Base-by-base conservation (phyloP, 2,329 filamentous ascomycete genomes). In the Aspergillus melleus region DNA sequence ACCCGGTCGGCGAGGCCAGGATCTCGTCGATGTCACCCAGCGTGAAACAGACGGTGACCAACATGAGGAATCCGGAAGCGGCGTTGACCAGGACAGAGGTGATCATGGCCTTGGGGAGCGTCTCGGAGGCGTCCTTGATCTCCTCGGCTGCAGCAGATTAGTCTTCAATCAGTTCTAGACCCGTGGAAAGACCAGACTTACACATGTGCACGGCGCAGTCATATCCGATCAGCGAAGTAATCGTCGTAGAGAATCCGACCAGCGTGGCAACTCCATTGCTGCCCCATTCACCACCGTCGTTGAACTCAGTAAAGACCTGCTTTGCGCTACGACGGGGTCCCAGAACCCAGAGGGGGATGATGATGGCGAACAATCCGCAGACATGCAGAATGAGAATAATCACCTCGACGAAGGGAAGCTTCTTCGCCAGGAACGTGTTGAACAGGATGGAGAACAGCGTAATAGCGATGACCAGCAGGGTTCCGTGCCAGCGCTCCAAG, bases 121-220 rank as follows among this genome's bases (percentile, higher is more conserved):
- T 70, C 4, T 63, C 61, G 0, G 70, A 70, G 0, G 77, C 74
- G 51, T 78, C 68, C 32, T 68, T 66, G 20, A 79, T 70, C 61
- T 80, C 78, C 61, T 80, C 77, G 9, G 76, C 76, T 76, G 61
- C n/a, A n/a, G 19, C 42, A 54, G 4, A 26, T 61, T 53, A 54
- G 10, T 29, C 66, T 64, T 14, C 14, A 8, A 53, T 12, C 6
- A 54, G 26, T 44, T 20, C 16, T 2, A 22, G 20, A 16, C 44
- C 11, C 30, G 14, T 16, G n/a, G n/a, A n/a, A 2, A 22, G 2
- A 54, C 11, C 22, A n/a, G 22, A 68, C 73, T 64, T 73, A 79
- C 77, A 76, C 78, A 80, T 80, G 63, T 80, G 78, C n/a, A 79
- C 77, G 1, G 76, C 72, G 59, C 74, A 76, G 62, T 79, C 77